phyloP scores from a whole-genome alignment of 192 early-diverging fungal genomes.

The Globomyces pollinis-pini region DNA sequence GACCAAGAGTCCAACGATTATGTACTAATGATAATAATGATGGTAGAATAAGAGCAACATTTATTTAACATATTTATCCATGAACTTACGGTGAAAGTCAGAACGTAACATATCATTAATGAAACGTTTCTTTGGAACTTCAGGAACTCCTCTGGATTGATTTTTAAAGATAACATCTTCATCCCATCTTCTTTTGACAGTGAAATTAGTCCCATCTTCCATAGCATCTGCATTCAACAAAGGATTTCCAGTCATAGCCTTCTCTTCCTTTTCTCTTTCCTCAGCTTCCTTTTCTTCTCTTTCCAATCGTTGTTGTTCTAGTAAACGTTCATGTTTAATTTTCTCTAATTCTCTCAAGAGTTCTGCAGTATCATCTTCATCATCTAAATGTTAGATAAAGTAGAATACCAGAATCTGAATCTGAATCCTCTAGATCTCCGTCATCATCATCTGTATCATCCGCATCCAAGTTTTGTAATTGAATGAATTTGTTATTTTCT shows the following conservation, averaged over 20 bases:
- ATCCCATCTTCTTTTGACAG: slow-evolving; percentile 90
- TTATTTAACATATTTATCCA: slow-evolving; percentile 33
- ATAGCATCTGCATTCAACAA: slow-evolving; percentile 54
- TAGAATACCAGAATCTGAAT: too few species aligned
- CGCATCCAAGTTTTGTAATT: slow-evolving; percentile 14
- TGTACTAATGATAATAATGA: not conserved
- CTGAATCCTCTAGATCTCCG: slow-evolving; percentile 30
- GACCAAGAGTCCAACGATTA: too few species aligned
- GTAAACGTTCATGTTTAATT: slow-evolving; percentile 85
- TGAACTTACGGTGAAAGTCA: slow-evolving; percentile 96
- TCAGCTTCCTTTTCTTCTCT: slow-evolving; percentile 57
- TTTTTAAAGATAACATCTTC: slow-evolving; percentile 99
- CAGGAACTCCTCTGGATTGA: slow-evolving; percentile 81
- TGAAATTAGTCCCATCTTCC: slow-evolving; percentile 47
- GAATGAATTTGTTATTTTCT: slow-evolving; percentile 15
- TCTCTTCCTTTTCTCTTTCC: slow-evolving; percentile 50
- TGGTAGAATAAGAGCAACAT: not conserved
- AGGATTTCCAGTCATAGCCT: slow-evolving; percentile 73
- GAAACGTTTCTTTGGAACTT: slow-evolving; percentile 87
- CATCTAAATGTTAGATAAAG: slow-evolving; percentile 56
- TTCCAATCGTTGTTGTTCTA: slow-evolving; percentile 79
- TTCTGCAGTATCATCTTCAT: slow-evolving; percentile 87
- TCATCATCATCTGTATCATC: slow-evolving; percentile 29
- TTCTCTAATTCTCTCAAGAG: slow-evolving; percentile 65
- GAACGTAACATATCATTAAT: slow-evolving; percentile 94